Percentiles rank a stretch among this genome's conserved stretches.
Evolutionary conservation across 73 alveolate species (phyloP).

Genomic region (Blepharisma stoltei): DNA sequence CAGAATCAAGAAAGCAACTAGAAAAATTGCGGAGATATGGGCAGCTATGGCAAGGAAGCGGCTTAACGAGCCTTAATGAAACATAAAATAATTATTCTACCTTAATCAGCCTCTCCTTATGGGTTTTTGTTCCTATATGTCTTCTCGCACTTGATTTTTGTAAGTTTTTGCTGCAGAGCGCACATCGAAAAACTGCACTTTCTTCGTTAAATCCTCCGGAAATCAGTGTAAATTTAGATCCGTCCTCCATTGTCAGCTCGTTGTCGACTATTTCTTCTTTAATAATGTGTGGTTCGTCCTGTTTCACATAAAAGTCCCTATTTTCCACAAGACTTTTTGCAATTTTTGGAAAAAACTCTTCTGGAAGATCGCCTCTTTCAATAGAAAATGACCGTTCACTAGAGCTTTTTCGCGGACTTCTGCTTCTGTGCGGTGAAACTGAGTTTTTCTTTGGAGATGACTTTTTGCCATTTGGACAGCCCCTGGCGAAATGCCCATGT

Average conservation of each 20-base stretch:
- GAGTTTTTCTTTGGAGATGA: constrained; percentile 14
- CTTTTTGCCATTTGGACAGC: constrained; percentile 18
- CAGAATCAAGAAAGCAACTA: too few relatives aligned
- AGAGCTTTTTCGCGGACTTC: constrained; percentile 12
- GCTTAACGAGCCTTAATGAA: too few relatives aligned
- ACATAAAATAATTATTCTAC: neutral
- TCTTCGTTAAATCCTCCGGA: constrained; percentile 4
- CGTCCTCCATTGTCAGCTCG: constrained; percentile 24
- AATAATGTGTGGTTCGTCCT: neutral
- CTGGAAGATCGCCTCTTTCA: neutral
- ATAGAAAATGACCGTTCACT: neutral
- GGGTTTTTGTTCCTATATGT: constrained; percentile 27
- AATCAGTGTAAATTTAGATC: neutral
- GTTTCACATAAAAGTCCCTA: neutral
- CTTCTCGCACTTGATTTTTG: constrained; percentile 24
- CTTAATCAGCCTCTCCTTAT: constrained; percentile 9
- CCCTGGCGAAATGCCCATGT: constrained; percentile 18
- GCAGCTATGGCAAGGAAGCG: too few relatives aligned
- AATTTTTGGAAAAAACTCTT: constrained; percentile 11
- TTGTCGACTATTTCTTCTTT: neutral
- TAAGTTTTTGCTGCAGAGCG: constrained; percentile 11
- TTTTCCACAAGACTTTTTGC: neutral
- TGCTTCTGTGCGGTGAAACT: neutral
- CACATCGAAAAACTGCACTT: constrained; percentile 10
- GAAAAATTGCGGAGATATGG: too few relatives aligned